Base-by-base conservation (phyloP, 1,284 basidiomycete species). In the Cutaneotrichosporon sp. region DNA sequence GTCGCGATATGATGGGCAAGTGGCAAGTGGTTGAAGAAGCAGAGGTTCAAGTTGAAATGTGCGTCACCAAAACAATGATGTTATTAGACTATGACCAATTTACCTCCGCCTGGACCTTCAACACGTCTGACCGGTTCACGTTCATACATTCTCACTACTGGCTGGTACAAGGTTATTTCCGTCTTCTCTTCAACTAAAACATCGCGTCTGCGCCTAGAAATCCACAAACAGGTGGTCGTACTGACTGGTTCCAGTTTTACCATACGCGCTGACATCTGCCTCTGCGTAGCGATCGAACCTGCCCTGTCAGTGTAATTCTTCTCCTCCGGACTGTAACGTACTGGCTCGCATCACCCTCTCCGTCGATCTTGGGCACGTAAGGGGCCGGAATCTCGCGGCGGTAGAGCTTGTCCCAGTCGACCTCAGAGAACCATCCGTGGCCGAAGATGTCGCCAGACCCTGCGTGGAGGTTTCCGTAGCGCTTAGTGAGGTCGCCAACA, bases 361-460 rank as follows among this genome's bases (percentile, higher is more conserved):
- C 88, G 32, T 82, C 84, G 60, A 94, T 91, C 76, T 88, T 88
- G 8, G 96, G 95, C 55, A 97, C 82, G 81, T 97, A 99, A 5
- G 96, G 96, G n/a, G 96, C 94, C 3, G 90, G 91, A 63, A 99
- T 97, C 76, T 97, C 92, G 66, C 92, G 84, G 58, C 86, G 85
- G 73, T 86, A 87, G 62, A 99, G 82, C 78, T 89, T 88, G 65
- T 87, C 87, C 96, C 96, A 99, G 71, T 96, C 91, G 22, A 99
- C 96, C 80, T 99, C 97, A 55, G 87, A 85, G 76, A 97, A 98
- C 96, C 96, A 98, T n/a, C 88, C 85, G 77, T 98, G 96, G 10
- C 88, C 88, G 74, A 98, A 97, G 65, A 99, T 94, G 78, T 98
- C 96, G 34, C 89, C 89, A 16, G 91, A 91, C n/a, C 95, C 96